Percentiles rank a stretch among this genome's conserved stretches.
Evolutionary conservation across 495 filamentous ascomycete genomes (phyloP).

Genomic region (Neurospora sublineolata): DNA sequence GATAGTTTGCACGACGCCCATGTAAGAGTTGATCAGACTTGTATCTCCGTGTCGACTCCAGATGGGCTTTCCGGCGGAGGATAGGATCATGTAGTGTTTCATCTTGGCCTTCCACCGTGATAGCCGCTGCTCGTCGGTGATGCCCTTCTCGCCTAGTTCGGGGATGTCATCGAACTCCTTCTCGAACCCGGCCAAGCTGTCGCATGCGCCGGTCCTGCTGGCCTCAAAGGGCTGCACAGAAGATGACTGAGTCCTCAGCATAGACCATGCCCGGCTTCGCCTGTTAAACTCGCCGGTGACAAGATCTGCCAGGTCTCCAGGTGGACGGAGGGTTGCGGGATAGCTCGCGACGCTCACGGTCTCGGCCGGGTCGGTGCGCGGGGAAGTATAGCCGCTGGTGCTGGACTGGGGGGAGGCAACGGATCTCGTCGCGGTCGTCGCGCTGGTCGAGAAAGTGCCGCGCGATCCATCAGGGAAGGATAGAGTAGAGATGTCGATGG

Average conservation of each 20-base stretch:
- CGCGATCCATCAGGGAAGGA: slow-evolving; percentile 56
- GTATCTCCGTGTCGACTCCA: slow-evolving; percentile 91
- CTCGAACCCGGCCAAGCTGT: slow-evolving; percentile 51
- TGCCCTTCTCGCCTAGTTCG: slow-evolving; percentile 48
- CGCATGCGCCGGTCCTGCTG: slow-evolving; percentile 34
- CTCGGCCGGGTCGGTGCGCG: slow-evolving; percentile 53
- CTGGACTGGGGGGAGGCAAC: slow-evolving; percentile 17
- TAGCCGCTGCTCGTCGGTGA: slow-evolving; percentile 52
- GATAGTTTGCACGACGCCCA: slow-evolving; percentile 94
- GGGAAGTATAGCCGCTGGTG: slow-evolving; percentile 21
- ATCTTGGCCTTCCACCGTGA: slow-evolving; percentile 71
- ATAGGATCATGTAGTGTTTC: slow-evolving; percentile 95
- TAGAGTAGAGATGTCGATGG: slow-evolving; percentile 63
- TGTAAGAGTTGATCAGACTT: slow-evolving; percentile 76
- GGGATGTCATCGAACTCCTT: slow-evolving; percentile 71
- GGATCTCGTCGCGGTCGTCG: slow-evolving; percentile 29
- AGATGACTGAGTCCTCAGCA: slow-evolving; percentile 46
- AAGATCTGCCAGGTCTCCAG: slow-evolving; percentile 71
- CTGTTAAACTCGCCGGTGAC: slow-evolving; percentile 55
- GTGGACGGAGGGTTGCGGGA: slow-evolving; percentile 59
- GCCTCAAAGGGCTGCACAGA: slow-evolving; percentile 46
- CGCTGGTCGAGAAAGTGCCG: slow-evolving; percentile 45
- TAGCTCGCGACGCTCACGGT: slow-evolving; percentile 74
- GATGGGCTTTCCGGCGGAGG: slow-evolving; percentile 95
- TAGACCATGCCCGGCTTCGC: slow-evolving; percentile 49